Percentiles rank a stretch among this genome's conserved stretches.
Conservation (phyloP, 2,329 filamentous ascomycete species). For the Fusarium sacchari region DNA sequence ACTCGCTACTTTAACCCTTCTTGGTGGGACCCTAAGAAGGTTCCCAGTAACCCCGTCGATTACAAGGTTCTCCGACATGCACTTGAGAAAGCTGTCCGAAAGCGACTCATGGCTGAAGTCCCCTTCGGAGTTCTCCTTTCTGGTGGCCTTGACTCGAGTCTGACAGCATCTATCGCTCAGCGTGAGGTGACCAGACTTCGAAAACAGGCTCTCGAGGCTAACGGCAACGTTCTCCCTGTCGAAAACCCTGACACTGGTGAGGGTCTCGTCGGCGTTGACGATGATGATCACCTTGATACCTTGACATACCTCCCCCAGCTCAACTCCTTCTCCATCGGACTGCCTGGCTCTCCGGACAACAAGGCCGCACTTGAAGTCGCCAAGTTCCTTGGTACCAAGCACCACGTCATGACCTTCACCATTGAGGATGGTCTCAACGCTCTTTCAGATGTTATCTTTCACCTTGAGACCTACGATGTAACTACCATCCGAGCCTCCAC, state of each 20-base stretch:
- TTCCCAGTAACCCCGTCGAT: constrained; percentile 84
- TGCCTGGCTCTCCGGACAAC: constrained; percentile 92
- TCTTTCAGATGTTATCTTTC: constrained; percentile 96
- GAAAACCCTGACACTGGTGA: constrained; percentile 70
- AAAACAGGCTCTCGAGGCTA: constrained; percentile 66
- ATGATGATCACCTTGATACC: constrained; percentile 87
- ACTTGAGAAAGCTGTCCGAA: constrained; percentile 91
- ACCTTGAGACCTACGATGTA: constrained; percentile 97
- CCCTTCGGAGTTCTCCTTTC: constrained; percentile 96
- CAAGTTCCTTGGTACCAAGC: constrained; percentile 96
- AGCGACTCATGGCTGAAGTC: constrained; percentile 98
- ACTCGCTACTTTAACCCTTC: constrained; percentile 91
- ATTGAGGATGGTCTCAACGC: constrained; percentile 97
- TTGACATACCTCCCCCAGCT: constrained; percentile 92
- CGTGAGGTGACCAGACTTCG: constrained; percentile 85
- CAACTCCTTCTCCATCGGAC: constrained; percentile 98
- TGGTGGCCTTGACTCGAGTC: constrained; percentile 92
- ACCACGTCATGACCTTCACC: constrained; percentile 98
- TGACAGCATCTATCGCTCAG: constrained; percentile 95
- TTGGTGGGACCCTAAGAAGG: constrained; percentile 86
- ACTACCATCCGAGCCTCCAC: constrained; percentile 98
- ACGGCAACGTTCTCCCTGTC: constrained; percentile 57
- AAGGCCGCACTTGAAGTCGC: constrained; percentile 92
- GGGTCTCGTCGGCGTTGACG: constrained; percentile 92
- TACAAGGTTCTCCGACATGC: constrained; percentile 82